Conservation (phyloP, 2,329 filamentous ascomycete species). For the Xylariaceae sp. region DNA sequence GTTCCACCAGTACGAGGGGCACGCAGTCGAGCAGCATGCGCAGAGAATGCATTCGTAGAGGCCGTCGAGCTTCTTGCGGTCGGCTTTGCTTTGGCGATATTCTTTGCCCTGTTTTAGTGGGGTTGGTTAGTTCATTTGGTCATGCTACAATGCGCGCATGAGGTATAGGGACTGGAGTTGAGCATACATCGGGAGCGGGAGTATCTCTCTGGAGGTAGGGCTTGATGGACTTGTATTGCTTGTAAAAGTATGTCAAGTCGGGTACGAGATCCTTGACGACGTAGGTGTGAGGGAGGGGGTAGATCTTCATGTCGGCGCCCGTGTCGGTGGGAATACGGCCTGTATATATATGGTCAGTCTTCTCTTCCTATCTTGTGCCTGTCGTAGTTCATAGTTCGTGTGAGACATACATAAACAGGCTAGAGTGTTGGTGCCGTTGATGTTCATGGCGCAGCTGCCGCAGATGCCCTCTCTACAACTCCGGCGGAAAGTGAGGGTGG, state of each 20-base stretch:
- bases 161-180: constrained; percentile 10
- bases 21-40: constrained; percentile 98
- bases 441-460: constrained; percentile 99
- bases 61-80: constrained; percentile 94
- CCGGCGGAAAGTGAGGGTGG: constrained; percentile 90
- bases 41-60: constrained; percentile 99
- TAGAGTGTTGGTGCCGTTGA: constrained; percentile 96
- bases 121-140: too few relatives aligned
- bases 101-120: constrained; percentile 69
- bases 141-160: too few relatives aligned
- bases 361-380: too few relatives aligned
- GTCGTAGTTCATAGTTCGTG: background rate
- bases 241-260: constrained; percentile 98
- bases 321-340: constrained; percentile 90
- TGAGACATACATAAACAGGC: constrained; percentile 84
- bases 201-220: constrained; percentile 93
- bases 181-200: constrained; percentile 73
- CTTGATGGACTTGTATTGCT: constrained; percentile 99
- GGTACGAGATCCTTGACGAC: constrained; percentile 98
- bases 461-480: constrained; percentile 98
- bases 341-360: constrained; percentile 36
- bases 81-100: constrained; percentile 83
- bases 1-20: constrained; percentile 99
- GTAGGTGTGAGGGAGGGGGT: constrained; percentile 97
- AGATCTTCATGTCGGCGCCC: constrained; percentile 81